These are phyloP conservation scores for Biscogniauxia mediterranea DNA, from an alignment of 2,329 filamentous ascomycete genomes.

Conservation along the genomic window DNA sequence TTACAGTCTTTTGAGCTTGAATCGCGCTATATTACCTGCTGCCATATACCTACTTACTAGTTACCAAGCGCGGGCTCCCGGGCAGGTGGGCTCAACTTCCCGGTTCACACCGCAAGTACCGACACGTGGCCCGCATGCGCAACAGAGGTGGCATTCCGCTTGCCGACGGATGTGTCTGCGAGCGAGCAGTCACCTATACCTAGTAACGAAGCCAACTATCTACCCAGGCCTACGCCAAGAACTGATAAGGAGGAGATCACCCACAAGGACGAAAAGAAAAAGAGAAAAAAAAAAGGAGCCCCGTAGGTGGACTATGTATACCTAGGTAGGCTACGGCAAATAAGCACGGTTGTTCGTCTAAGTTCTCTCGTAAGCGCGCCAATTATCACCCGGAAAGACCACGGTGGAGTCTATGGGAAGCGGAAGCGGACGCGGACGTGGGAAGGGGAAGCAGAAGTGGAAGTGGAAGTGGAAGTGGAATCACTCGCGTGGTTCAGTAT, in stretches of 20 bases:
- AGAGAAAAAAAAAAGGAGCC: too few relatives aligned
- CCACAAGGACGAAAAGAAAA: neutral
- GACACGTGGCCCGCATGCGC: neutral
- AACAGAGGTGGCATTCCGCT: neutral
- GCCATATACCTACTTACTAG: too few relatives aligned
- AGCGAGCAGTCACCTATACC: neutral
- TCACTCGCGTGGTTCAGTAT: too few relatives aligned
- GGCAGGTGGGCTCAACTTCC: neutral
- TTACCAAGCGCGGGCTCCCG: neutral
- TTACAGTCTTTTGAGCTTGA: neutral
- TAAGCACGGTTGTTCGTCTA: neutral
- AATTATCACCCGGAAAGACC: neutral
- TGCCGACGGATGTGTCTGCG: neutral
- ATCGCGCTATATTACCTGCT: neutral
- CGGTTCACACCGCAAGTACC: neutral
- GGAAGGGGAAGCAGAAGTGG: too few relatives aligned
- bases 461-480: too few relatives aligned
- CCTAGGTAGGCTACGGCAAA: neutral
- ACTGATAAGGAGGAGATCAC: neutral
- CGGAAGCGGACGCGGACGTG: too few relatives aligned
- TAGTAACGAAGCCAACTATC: neutral
- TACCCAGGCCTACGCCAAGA: neutral
- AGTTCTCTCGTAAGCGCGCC: neutral
- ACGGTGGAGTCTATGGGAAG: neutral
- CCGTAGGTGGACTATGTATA: neutral